These are phyloP conservation scores for Glycine soja DNA, from an alignment of 306 rosid species.

Conservation along the genomic window DNA sequence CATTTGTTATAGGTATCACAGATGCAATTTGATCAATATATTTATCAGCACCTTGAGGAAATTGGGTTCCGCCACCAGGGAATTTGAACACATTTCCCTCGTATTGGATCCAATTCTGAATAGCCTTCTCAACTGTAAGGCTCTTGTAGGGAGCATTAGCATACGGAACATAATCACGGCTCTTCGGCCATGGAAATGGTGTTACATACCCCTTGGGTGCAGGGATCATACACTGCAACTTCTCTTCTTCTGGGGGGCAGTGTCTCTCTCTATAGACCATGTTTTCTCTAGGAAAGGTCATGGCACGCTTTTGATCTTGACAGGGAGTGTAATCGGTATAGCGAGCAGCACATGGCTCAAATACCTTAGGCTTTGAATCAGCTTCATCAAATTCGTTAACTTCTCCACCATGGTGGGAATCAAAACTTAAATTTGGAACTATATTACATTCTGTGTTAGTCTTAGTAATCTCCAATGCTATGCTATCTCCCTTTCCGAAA, in stretches of 20 bases:
- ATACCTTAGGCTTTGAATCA: slow-evolving; percentile 53
- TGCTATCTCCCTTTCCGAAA: slow-evolving; percentile 89
- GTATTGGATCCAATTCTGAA: slow-evolving; percentile 93
- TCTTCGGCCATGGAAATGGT: slow-evolving; percentile 93
- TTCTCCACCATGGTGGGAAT: slow-evolving; percentile 54
- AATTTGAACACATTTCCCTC: slow-evolving; percentile 87
- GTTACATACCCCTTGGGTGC: slow-evolving; percentile 92
- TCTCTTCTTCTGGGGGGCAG: slow-evolving; percentile 76
- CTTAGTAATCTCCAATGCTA: slow-evolving; percentile 75
- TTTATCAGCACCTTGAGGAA: slow-evolving; percentile 93
- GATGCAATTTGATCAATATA: slow-evolving; percentile 85
- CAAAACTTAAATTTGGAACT: slow-evolving; percentile 53
- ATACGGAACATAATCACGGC: slow-evolving; percentile 85
- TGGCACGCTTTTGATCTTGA: slow-evolving; percentile 85
- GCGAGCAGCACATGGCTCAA: slow-evolving; percentile 58
- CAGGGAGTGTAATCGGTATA: slow-evolving; percentile 89
- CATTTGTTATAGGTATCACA: slow-evolving; percentile 77
- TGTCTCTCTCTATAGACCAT: slow-evolving; percentile 90
- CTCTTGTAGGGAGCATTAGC: slow-evolving; percentile 96
- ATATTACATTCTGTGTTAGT: slow-evolving; percentile 67
- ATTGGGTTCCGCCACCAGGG: slow-evolving; percentile 90
- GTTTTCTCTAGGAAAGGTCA: slow-evolving; percentile 83
- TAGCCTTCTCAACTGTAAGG: slow-evolving; percentile 90
- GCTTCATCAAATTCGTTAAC: slow-evolving; percentile 50
- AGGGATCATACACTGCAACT: slow-evolving; percentile 79